Evolutionary conservation across 805 yeast genomes (phyloP).

Genomic region (Grigorovia transvaalensis): DNA sequence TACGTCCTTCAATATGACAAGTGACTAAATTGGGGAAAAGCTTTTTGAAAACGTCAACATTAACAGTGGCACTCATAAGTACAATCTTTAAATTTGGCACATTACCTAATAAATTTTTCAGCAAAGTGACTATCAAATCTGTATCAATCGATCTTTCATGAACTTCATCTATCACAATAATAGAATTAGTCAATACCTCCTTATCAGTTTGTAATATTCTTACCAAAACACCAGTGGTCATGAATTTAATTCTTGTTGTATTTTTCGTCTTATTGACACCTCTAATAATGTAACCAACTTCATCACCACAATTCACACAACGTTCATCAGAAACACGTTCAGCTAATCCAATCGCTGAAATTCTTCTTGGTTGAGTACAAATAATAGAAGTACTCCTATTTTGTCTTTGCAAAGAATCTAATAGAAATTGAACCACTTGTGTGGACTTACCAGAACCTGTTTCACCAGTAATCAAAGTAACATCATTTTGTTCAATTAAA

Average conservation of each 20-base stretch:
- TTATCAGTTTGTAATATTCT: constrained; percentile 59
- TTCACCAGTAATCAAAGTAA: constrained; percentile 83
- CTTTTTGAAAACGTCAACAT: constrained; percentile 50
- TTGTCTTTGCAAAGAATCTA: constrained; percentile 49
- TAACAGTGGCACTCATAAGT: constrained; percentile 92
- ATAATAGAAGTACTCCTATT: constrained; percentile 47
- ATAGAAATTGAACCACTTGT: constrained; percentile 80
- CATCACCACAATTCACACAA: constrained; percentile 36
- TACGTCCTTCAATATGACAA: constrained; percentile 83
- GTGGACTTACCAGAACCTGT: constrained; percentile 98
- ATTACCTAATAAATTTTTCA: constrained; percentile 47
- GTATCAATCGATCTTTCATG: constrained; percentile 91
- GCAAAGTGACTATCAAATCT: constrained; percentile 69
- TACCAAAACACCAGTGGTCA: constrained; percentile 85
- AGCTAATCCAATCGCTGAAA: constrained; percentile 88
- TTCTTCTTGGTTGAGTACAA: constrained; percentile 94
- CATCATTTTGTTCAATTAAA: constrained; percentile 47
- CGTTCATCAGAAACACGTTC: constrained; percentile 87
- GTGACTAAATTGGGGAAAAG: constrained; percentile 57
- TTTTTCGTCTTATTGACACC: constrained; percentile 66
- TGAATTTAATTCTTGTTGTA: constrained; percentile 69
- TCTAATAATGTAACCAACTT: constrained; percentile 81
- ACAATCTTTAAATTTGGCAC: constrained; percentile 50
- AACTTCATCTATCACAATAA: constrained; percentile 86
- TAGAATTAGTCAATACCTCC: constrained; percentile 42